Conservation (phyloP, 2,329 filamentous ascomycete species). For the Xenoacremonium recifei region DNA sequence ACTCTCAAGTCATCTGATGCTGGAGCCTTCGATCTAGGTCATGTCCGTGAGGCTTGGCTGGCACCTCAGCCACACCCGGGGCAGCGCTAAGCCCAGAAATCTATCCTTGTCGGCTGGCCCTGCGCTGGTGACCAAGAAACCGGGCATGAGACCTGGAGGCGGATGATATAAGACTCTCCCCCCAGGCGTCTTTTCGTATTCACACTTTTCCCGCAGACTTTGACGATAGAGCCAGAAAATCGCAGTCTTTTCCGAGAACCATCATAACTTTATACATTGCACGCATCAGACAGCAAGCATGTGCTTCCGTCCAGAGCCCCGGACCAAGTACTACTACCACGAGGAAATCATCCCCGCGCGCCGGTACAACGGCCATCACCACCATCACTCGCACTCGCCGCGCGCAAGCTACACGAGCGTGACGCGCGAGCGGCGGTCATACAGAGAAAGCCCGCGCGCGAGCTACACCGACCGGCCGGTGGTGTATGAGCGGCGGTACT, state of each 20-base stretch:
- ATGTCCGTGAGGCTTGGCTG: neutral
- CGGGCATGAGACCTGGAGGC: conserved; percentile 18
- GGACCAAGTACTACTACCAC: conserved; percentile 53
- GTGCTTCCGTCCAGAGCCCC: conserved; percentile 48
- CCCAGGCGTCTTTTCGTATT: neutral
- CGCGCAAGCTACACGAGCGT: conserved; percentile 43
- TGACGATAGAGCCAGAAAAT: neutral
- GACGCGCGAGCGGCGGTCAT: conserved; percentile 33
- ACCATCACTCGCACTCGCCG: conserved; percentile 37
- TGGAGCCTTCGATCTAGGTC: neutral
- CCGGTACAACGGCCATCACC: conserved; percentile 34
- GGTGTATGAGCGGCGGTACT: conserved; percentile 39
- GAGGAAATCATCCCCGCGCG: conserved; percentile 51
- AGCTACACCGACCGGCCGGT: conserved; percentile 33
- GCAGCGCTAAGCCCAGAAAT: too few species aligned
- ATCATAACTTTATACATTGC: conserved; percentile 6
- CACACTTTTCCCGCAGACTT: neutral
- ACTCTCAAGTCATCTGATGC: too few species aligned
- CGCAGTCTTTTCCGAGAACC: neutral
- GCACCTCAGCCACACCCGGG: too few species aligned
- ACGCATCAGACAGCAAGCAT: conserved; percentile 34
- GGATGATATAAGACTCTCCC: neutral
- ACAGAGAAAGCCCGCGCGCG: conserved; percentile 40
- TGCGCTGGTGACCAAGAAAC: conserved; percentile 25
- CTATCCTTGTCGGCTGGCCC: conserved; percentile 19